Base-by-base conservation (phyloP, 2,329 filamentous ascomycete genomes). In the Metarhizium brunneum region DNA sequence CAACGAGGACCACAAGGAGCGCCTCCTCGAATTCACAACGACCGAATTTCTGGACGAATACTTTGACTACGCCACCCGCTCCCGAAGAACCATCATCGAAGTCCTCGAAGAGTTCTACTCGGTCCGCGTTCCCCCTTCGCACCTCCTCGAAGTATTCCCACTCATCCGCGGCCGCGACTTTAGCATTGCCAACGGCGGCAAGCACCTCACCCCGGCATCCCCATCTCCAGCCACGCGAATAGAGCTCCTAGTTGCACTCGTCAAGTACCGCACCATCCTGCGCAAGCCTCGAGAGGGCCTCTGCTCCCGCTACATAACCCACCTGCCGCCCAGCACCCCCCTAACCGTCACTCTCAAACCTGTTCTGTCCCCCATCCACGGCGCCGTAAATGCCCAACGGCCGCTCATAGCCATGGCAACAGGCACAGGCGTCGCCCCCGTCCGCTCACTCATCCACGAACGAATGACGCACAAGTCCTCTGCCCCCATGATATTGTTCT, bases 21-120 rank as follows among this genome's bases (percentile, higher is more conserved):
- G 92, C 2, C 80, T 99, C 0, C 71, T 87, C 8, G 94, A 99
- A 66, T 94, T 99, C 63, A 85, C 85, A 1, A 82, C 87, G 63
- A 84, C 90, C 0, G 81, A 87, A 49, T 89, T 86, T 63, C 83
- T 92, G 6, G 91, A 97, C 63, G 94, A 99, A 63, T 86, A 96
- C 55, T 97, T 90, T 73, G 92, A 99, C 71, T 99, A 99, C 67
- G 94, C 94, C 1, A 92, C 92, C 0, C 85, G 94, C 8, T 89
- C 92, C 0, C 86, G 91, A 38, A 86, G 94, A 38, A 95, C 88
- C 57, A 96, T 97, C 56, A 76, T 99, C 6, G 94, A 99, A 71
- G 87, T 96, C 3, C 79, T 99, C 32, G 85, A 92, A 56, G 94
- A 99, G 63, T 99, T 99, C 64, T 81, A 87, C 47, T 86, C 83